phyloP scores from a whole-genome alignment of 768 basidiomycete genomes.

The Suillus alpinus region DNA sequence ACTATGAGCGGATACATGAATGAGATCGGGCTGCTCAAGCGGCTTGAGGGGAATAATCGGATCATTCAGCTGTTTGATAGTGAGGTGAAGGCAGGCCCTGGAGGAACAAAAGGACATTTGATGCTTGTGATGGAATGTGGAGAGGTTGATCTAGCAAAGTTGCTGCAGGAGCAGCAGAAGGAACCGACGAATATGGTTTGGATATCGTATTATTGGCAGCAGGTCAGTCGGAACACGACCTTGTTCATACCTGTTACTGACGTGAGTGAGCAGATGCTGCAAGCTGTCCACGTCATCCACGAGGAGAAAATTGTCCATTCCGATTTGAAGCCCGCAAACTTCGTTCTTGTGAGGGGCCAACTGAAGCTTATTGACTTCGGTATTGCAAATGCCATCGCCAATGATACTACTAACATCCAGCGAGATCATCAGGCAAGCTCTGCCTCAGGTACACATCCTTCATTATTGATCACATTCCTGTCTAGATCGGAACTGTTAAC shows the following conservation, averaged over 20 bases:
- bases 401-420: slow-evolving; percentile 98
- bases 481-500: slow-evolving; percentile 91
- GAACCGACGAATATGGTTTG: slow-evolving; percentile 90
- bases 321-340: slow-evolving; percentile 97
- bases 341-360: slow-evolving; percentile 92
- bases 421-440: slow-evolving; percentile 82
- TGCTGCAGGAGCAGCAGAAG: slow-evolving; percentile 82
- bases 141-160: slow-evolving; percentile 84
- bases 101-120: slow-evolving; percentile 70
- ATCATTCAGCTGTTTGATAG: slow-evolving; percentile 92
- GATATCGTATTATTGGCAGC: slow-evolving; percentile 95
- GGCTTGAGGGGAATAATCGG: slow-evolving; percentile 89
- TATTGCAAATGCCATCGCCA: slow-evolving; percentile 98
- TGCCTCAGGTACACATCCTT: background rate
- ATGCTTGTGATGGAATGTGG: slow-evolving; percentile 96
- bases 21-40: slow-evolving; percentile 89
- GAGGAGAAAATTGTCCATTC: slow-evolving; percentile 99
- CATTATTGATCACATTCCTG: background rate
- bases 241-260: slow-evolving; percentile 2
- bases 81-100: slow-evolving; percentile 67
- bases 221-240: slow-evolving; percentile 49
- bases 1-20: slow-evolving; percentile 93
- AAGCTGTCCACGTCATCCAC: slow-evolving; percentile 98
- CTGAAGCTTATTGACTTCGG: slow-evolving; percentile 99
- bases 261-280: slow-evolving; percentile 70